Percentiles rank a stretch among this genome's conserved stretches.
Conservation (phyloP, 768 basidiomycete species). For the Podaxis sp. region DNA sequence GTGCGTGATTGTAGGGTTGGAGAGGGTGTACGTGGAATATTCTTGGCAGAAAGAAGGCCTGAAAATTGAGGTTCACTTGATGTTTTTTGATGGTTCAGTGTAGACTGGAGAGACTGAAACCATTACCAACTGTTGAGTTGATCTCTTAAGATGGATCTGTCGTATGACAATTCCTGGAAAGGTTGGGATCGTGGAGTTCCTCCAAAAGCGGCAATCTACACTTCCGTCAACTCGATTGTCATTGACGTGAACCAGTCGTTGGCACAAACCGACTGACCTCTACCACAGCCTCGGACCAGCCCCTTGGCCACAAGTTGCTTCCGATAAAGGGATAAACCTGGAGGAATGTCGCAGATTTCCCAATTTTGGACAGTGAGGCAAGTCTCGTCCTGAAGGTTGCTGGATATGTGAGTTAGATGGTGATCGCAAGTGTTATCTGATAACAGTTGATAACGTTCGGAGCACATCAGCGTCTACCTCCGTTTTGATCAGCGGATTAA, state of each 20-base stretch:
- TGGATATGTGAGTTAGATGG: conserved; percentile 9
- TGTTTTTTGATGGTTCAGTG: conserved; percentile 4
- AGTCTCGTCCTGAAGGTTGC: background rate
- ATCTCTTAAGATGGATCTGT: conserved; percentile 11
- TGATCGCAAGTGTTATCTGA: conserved; percentile 19
- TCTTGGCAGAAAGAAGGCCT: conserved; percentile 4
- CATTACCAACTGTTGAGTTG: conserved; percentile 7
- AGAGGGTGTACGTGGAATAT: background rate
- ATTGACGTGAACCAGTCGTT: background rate
- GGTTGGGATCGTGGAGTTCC: conserved; percentile 6
- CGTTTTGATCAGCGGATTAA: conserved; percentile 4
- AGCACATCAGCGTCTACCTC: conserved; percentile 2
- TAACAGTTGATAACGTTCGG: conserved; percentile 9
- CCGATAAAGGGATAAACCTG: background rate
- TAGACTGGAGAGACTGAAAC: conserved; percentile 8
- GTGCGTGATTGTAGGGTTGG: background rate
- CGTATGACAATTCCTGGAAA: conserved; percentile 5
- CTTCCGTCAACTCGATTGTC: background rate
- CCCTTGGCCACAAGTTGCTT: background rate
- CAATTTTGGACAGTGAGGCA: background rate
- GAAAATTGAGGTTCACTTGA: background rate
- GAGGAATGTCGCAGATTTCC: background rate
- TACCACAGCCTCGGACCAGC: background rate
- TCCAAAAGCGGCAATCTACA: conserved; percentile 1
- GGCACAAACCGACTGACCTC: background rate